Base-by-base conservation (phyloP, 768 basidiomycete species). In the Sistotremastrum suecicum region DNA sequence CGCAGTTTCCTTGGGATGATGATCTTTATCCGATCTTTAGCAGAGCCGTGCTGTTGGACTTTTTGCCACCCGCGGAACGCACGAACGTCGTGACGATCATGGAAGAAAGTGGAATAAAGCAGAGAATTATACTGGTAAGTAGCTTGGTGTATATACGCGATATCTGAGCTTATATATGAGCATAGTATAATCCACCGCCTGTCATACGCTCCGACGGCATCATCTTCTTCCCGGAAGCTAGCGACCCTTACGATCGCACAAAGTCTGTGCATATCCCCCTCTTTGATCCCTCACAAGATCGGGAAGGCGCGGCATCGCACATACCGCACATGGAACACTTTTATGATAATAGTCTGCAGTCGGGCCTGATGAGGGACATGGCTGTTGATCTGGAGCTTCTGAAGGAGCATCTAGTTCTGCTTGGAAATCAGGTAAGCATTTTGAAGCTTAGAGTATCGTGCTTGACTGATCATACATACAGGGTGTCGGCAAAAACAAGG, bases 401-500 rank as follows among this genome's bases (percentile, higher is more conserved):
- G 7, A 68, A 71, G 4, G 78, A 80, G 53, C 78, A 82, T 57
- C 62, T 80, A 32, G 76, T 82, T 4, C 54, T 82, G 7, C 62
- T 82, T 1, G 79, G 79, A 12, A 82, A 82, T 54, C 79, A 81
- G 67, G 76, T 76, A 48, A 12, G 62, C 28, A 5, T 8, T 3
- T 42, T 28, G 11, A 42, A 6, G 3, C 7, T 28, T 9, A 29
- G 10, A 29, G 7, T 20, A 37, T 35, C 29, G 33, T 54, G 3
- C 32, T 45, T 48, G 12, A 7, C 34, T 11, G 12, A 10, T 37
- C 11, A 20, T 41, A 7, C 39, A 39, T 9, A 20, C 45, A 76
- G 71, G 79, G 79, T 35, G 79, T 81, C 8, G 79, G 79, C 10
- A 81, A 80, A 66, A 81, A 81, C 56, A 80, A 79, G 60, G 70